phyloP scores from a whole-genome alignment of 352 stramenopile species.

The Phytophthora ramorum region DNA sequence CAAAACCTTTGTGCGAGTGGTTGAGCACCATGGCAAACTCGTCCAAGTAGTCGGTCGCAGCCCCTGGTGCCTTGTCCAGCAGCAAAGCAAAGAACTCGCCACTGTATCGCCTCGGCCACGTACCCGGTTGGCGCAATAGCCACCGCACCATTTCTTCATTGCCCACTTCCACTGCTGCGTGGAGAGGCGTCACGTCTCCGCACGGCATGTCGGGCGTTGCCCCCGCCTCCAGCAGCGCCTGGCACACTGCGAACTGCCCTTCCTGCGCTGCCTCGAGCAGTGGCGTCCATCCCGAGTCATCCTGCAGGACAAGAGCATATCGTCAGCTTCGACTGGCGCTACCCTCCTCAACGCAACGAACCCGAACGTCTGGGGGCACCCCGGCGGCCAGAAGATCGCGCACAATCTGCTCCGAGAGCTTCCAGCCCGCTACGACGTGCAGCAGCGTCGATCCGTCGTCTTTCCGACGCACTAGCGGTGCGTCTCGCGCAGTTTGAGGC shows the following conservation, averaged over 20 bases:
- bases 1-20: conserved; percentile 35
- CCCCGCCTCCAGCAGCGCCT: conserved; percentile 50
- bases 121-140: conserved; percentile 49
- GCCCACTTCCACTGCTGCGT: conserved; percentile 58
- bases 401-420: conserved; percentile 61
- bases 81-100: conserved; percentile 58
- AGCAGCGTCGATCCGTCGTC: conserved; percentile 63
- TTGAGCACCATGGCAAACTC: conserved; percentile 59
- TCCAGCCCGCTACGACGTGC: conserved; percentile 63
- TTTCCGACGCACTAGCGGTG: conserved; percentile 19
- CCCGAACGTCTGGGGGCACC: conserved; percentile 42
- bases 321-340: background rate
- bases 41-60: conserved; percentile 56
- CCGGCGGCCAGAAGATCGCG: conserved; percentile 47
- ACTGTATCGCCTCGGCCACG: conserved; percentile 43
- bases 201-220: conserved; percentile 49
- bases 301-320: conserved; percentile 17
- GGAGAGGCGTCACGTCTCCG: conserved; percentile 50
- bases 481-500: conserved; percentile 38
- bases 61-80: conserved; percentile 57
- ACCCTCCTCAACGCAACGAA: background rate
- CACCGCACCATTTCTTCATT: conserved; percentile 63
- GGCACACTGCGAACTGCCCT: conserved; percentile 57
- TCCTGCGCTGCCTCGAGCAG: conserved; percentile 70
- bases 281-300: conserved; percentile 63